These are phyloP conservation scores for Pezicula neosporulosa DNA, from an alignment of 2,329 filamentous ascomycete genomes.

Conservation along the genomic window DNA sequence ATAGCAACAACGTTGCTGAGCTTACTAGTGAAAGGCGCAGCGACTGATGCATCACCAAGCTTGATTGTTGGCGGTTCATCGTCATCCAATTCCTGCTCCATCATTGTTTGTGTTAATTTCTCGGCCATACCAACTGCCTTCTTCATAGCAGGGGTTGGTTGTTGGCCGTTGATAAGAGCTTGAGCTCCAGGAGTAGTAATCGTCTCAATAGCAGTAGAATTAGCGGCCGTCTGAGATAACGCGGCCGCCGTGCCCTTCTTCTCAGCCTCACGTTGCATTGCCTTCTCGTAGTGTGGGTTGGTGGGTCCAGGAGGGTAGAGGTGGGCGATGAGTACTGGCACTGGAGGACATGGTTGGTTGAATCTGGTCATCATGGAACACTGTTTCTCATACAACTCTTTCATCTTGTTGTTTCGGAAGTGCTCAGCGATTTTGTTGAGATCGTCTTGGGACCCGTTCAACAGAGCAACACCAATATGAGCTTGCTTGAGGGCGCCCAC, in stretches of 20 bases:
- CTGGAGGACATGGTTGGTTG: slow-evolving; percentile 89
- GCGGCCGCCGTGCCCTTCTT: slow-evolving; percentile 66
- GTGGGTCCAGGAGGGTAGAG: slow-evolving; percentile 85
- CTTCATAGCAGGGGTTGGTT: slow-evolving; percentile 58
- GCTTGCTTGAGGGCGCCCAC: slow-evolving; percentile 97
- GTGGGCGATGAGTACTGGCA: slow-evolving; percentile 89
- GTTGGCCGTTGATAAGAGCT: slow-evolving; percentile 50
- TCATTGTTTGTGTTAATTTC: slow-evolving; percentile 80
- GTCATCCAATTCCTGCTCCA: slow-evolving; percentile 83
- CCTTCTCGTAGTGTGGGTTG: slow-evolving; percentile 94
- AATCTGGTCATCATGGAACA: slow-evolving; percentile 87
- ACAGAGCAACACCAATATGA: slow-evolving; percentile 90
- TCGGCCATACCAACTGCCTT: slow-evolving; percentile 80
- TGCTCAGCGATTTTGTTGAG: slow-evolving; percentile 90
- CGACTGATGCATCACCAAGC: slow-evolving; percentile 93
- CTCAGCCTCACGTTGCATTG: slow-evolving; percentile 79
- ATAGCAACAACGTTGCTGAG: slow-evolving; percentile 95
- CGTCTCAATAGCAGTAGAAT: slow-evolving; percentile 54
- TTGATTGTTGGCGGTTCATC: slow-evolving; percentile 94
- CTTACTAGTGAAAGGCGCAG: slow-evolving; percentile 96
- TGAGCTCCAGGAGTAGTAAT: slow-evolving; percentile 65
- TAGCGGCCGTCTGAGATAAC: slow-evolving; percentile 46
- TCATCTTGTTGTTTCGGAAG: slow-evolving; percentile 93
- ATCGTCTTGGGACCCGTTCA: slow-evolving; percentile 92
- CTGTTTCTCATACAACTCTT: slow-evolving; percentile 98